Percentiles rank a stretch among this genome's conserved stretches.
phyloP scores from a whole-genome alignment of 2,329 filamentous ascomycete genomes.

The Penicillium sp. region DNA sequence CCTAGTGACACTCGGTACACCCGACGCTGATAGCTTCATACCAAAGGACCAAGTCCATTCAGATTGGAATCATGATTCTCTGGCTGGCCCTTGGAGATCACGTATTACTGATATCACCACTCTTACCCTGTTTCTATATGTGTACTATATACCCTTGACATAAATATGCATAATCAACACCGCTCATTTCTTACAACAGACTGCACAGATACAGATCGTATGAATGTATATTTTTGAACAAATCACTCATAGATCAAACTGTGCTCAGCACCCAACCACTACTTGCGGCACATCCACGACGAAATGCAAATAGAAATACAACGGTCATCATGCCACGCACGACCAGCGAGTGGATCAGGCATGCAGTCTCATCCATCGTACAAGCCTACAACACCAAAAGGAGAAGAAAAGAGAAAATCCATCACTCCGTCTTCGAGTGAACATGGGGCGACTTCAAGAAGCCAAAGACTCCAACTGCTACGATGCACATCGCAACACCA shows the following conservation, averaged over 20 bases:
- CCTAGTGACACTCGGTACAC: neutral
- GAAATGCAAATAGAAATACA: neutral
- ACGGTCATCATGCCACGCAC: neutral
- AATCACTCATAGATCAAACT: neutral
- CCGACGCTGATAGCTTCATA: neutral
- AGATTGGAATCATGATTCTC: neutral
- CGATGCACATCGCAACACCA: slow-evolving; percentile 74
- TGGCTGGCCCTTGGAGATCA: neutral
- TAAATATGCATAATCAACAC: neutral
- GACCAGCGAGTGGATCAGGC: neutral
- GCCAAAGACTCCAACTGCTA: slow-evolving; percentile 69
- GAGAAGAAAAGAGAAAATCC: neutral
- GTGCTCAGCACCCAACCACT: neutral
- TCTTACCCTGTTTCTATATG: neutral
- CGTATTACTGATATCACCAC: neutral
- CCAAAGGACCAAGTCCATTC: neutral
- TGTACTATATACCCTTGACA: neutral
- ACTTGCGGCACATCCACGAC: neutral
- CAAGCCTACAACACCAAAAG: neutral
- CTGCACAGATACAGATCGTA: neutral
- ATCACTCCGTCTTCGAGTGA: slow-evolving; percentile 10
- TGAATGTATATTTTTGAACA: neutral
- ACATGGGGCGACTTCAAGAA: slow-evolving; percentile 64
- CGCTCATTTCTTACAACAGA: neutral
- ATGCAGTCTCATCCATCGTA: neutral